These are phyloP conservation scores for Linanthus parryae DNA, from an alignment of 148 eudicot species.

Conservation along the genomic window DNA sequence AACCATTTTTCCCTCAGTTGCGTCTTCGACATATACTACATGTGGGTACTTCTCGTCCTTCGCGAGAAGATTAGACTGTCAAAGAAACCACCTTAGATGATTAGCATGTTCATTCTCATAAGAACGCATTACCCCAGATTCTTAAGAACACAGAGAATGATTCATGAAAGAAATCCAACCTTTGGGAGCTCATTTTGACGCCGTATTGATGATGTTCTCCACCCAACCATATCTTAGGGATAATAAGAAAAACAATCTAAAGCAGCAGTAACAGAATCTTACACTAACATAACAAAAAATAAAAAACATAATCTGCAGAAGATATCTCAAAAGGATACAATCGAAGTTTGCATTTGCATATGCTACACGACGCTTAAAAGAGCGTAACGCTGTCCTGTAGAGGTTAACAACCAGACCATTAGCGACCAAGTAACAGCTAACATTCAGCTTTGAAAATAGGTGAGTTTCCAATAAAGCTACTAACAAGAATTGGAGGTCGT, in stretches of 20 bases:
- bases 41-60: conserved; percentile 68
- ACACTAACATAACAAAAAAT: not conserved
- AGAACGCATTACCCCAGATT: no score
- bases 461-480: conserved; percentile 18
- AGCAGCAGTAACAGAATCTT: not conserved
- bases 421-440: not conserved
- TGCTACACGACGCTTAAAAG: conserved; percentile 81
- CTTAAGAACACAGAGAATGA: not conserved
- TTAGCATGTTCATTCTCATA: no score
- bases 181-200: conserved; percentile 72
- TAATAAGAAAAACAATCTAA: conserved; percentile 24
- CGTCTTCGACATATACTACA: conserved; percentile 50
- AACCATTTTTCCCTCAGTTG: conserved; percentile 16
- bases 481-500: conserved; percentile 74
- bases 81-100: no score
- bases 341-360: conserved; percentile 82
- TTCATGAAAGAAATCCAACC: conserved; percentile 24
- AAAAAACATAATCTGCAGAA: not conserved
- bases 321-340: conserved; percentile 53
- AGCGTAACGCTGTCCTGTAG: conserved; percentile 71
- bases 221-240: conserved; percentile 81
- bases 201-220: conserved; percentile 94
- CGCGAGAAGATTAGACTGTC: conserved; percentile 54
- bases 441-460: not conserved
- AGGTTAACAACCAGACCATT: conserved; percentile 14